A percentile compares a stretch with the other conserved stretches of the same genome.
Evolutionary conservation across 2,329 filamentous ascomycete genomes (phyloP).

Genomic region (Akanthomyces dipterigenus): DNA sequence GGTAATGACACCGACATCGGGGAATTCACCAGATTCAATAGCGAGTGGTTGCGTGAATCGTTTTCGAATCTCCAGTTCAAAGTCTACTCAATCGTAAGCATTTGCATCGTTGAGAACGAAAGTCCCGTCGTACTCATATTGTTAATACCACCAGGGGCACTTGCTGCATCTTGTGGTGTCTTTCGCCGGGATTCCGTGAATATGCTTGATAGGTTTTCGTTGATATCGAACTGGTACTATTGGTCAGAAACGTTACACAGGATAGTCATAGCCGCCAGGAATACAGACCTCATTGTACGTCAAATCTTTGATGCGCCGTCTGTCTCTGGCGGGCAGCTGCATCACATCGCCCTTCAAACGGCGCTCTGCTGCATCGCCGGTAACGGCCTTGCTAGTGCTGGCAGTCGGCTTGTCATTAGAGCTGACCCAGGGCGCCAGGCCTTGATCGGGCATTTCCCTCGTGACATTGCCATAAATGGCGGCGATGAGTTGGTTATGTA

Average conservation of each 20-base stretch:
- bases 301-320: constrained; percentile 60
- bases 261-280: background rate
- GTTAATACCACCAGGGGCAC: constrained; percentile 64
- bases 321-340: constrained; percentile 60
- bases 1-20: constrained; percentile 56
- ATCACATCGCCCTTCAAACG: constrained; percentile 63
- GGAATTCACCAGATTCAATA: constrained; percentile 63
- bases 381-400: constrained; percentile 53
- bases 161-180: constrained; percentile 51
- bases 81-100: constrained; percentile 38
- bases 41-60: constrained; percentile 57
- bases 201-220: constrained; percentile 45
- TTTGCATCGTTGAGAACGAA: background rate
- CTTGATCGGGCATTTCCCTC: constrained; percentile 60
- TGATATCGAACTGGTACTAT: constrained; percentile 42
- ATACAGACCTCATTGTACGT: constrained; percentile 52
- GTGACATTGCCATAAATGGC: constrained; percentile 64
- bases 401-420: constrained; percentile 61
- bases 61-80: constrained; percentile 61
- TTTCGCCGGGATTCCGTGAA: constrained; percentile 46
- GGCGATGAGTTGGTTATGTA: constrained; percentile 62
- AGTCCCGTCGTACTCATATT: constrained; percentile 60
- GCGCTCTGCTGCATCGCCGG: constrained; percentile 59
- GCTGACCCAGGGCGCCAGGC: constrained; percentile 64
- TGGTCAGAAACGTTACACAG: background rate